A percentile compares a stretch with the other conserved stretches of the same genome.
Evolutionary conservation across 2,329 filamentous ascomycete species (phyloP).

Genomic region (Diaporthe velutina): DNA sequence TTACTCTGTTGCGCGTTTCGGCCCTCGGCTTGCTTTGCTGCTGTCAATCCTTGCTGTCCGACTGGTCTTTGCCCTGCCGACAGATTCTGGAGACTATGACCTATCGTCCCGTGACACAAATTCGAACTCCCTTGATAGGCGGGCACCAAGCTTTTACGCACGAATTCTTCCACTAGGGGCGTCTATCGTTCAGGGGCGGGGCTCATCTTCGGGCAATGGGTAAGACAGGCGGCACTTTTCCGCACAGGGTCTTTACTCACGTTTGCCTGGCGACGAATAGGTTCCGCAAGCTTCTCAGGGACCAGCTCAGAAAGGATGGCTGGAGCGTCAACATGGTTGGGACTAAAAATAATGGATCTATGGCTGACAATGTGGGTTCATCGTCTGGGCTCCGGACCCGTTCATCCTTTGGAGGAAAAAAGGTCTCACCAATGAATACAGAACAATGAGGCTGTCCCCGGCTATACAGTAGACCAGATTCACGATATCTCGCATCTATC

Average conservation of each 20-base stretch:
- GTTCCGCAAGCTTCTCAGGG: slow-evolving; percentile 43
- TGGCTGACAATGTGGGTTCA: slow-evolving; percentile 45
- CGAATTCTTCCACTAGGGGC: slow-evolving; percentile 7
- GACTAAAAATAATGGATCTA: slow-evolving; percentile 40
- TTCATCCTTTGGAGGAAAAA: neutral
- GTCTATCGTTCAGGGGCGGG: slow-evolving; percentile 1
- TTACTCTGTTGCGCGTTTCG: neutral
- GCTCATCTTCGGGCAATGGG: slow-evolving; percentile 12
- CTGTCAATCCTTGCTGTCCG: neutral
- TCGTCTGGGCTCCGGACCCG: neutral
- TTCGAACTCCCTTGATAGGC: neutral
- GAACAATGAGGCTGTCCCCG: slow-evolving; percentile 28
- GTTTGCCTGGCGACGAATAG: slow-evolving; percentile 14
- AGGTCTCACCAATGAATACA: neutral
- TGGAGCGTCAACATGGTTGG: slow-evolving; percentile 48
- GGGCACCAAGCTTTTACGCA: slow-evolving; percentile 5
- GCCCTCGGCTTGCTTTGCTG: neutral
- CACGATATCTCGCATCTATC: slow-evolving; percentile 15
- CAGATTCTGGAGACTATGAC: neutral
- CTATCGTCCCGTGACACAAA: neutral
- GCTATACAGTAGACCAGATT: slow-evolving; percentile 40
- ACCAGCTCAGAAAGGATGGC: slow-evolving; percentile 42
- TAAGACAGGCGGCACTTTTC: neutral
- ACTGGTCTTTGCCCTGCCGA: neutral
- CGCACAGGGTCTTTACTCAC: neutral